Conservation (phyloP, 257 asterid species). For the Salvia splendens region DNA sequence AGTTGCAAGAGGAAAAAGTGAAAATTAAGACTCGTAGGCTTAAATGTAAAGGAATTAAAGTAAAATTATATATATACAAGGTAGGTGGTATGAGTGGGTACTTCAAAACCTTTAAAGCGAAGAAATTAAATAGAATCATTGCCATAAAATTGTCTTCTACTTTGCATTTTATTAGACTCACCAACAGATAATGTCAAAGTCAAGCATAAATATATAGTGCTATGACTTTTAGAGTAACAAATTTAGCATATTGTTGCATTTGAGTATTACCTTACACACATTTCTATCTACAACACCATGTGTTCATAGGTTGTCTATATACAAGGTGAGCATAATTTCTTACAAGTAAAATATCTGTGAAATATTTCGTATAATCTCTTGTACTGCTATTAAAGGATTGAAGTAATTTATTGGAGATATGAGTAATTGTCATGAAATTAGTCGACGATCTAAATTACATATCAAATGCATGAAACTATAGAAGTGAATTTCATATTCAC, state of each 20-base stretch:
- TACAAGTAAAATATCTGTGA: too few species aligned
- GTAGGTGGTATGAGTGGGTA: constrained; percentile 29
- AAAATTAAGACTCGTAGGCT: constrained; percentile 22
- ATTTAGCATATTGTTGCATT: neutral
- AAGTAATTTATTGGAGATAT: too few species aligned
- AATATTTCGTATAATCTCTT: too few species aligned
- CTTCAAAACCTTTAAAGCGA: constrained; percentile 35
- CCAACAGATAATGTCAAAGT: neutral
- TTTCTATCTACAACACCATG: too few species aligned
- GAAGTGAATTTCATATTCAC: too few species aligned
- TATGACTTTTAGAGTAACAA: neutral
- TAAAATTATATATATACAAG: constrained; percentile 8
- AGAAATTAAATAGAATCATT: constrained; percentile 33
- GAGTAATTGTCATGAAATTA: too few species aligned
- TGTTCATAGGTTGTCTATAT: too few species aligned
- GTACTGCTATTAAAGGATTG: too few species aligned
- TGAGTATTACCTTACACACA: neutral
- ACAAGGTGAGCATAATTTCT: too few species aligned
- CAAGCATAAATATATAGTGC: neutral
- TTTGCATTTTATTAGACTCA: neutral
- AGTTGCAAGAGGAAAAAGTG: neutral
- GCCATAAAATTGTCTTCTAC: constrained; percentile 19
- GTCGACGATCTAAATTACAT: too few species aligned
- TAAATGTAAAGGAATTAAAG: constrained; percentile 29
- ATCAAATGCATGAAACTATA: too few species aligned